Evolutionary conservation across 768 basidiomycete species (phyloP).

Genomic region (Suillus hirtellus): DNA sequence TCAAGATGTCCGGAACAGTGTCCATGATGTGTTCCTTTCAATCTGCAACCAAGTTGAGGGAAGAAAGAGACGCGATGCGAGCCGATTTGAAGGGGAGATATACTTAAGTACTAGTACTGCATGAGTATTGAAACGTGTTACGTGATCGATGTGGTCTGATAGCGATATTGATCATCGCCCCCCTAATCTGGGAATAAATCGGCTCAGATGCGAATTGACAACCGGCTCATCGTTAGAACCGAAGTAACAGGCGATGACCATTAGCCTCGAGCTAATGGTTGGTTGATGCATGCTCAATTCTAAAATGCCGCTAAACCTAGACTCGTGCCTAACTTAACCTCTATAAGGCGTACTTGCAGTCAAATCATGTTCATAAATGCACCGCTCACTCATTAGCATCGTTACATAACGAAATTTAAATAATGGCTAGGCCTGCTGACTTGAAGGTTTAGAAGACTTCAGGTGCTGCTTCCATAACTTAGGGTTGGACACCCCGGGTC

Average conservation of each 20-base stretch:
- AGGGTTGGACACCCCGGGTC: too few species aligned
- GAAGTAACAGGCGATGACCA: not conserved
- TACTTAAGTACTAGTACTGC: not conserved
- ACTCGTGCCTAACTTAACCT: too few species aligned
- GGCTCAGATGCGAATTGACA: not conserved
- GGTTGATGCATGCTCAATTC: too few species aligned
- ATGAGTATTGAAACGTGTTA: not conserved
- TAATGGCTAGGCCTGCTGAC: too few species aligned
- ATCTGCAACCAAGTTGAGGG: not conserved
- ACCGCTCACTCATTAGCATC: too few species aligned
- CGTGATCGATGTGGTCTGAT: not conserved
- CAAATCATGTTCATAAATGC: too few species aligned
- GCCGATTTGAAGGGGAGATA: not conserved
- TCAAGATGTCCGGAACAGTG: slow-evolving; percentile 58
- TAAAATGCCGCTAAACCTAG: too few species aligned
- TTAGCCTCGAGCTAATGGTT: not conserved
- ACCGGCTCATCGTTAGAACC: not conserved
- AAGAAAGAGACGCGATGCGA: not conserved
- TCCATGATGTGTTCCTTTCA: not conserved
- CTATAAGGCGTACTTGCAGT: too few species aligned
- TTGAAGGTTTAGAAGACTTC: too few species aligned
- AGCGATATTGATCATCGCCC: not conserved
- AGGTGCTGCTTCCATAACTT: too few species aligned
- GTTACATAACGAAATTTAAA: too few species aligned
- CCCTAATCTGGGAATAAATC: not conserved